These are phyloP conservation scores for Barbatosphaeria neglecta DNA, from an alignment of 495 filamentous ascomycete species.

Conservation along the genomic window DNA sequence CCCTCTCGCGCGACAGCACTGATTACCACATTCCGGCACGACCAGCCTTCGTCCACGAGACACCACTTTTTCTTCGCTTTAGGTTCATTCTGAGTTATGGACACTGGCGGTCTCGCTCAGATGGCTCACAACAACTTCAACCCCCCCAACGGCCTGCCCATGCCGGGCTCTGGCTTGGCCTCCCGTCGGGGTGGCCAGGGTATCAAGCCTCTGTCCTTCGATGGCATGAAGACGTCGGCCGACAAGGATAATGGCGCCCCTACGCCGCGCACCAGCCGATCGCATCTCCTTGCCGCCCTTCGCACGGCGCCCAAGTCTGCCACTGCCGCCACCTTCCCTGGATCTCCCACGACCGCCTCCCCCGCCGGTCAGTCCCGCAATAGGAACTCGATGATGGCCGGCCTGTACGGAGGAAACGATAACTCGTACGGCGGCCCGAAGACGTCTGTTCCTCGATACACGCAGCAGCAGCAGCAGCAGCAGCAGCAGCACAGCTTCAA, in stretches of 20 bases:
- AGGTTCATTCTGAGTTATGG: conserved; percentile 57
- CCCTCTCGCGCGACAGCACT: not conserved
- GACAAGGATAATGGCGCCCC: conserved; percentile 43
- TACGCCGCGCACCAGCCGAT: conserved; percentile 87
- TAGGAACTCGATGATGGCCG: conserved; percentile 35
- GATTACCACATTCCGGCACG: not conserved
- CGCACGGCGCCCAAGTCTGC: conserved; percentile 88
- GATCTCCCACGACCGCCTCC: conserved; percentile 35
- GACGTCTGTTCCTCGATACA: conserved; percentile 37
- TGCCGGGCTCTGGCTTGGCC: conserved; percentile 67
- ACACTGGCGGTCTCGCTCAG: conserved; percentile 99
- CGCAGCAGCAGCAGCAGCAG: conserved; percentile 11
- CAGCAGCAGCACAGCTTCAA: conserved; percentile 28
- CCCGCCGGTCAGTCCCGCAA: conserved; percentile 15
- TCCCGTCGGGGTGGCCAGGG: conserved; percentile 66
- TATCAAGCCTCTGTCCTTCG: conserved; percentile 81
- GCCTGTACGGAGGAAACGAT: conserved; percentile 33
- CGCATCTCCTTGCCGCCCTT: conserved; percentile 84
- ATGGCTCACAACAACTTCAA: conserved; percentile 84
- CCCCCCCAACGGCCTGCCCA: conserved; percentile 57
- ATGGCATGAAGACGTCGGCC: conserved; percentile 37
- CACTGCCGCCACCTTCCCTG: conserved; percentile 48
- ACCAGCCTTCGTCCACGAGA: not conserved
- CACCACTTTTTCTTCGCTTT: conserved; percentile 2
- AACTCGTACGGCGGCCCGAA: conserved; percentile 36